Conservation (phyloP, 768 basidiomycete species). For the Artomyces pyxidatus region DNA sequence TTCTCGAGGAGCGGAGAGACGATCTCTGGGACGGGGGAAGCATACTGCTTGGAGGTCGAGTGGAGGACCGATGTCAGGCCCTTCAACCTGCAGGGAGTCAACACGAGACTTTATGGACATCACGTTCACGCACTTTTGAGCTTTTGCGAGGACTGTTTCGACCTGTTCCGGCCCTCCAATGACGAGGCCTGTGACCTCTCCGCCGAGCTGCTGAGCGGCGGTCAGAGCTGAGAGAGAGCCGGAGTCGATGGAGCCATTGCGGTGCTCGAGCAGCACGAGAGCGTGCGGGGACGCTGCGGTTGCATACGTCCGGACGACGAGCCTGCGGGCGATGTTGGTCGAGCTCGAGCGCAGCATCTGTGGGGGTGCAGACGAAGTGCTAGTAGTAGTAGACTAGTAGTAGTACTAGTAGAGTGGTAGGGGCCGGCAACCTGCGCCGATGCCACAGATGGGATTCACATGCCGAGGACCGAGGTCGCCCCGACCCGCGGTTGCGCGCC, state of each 20-base stretch:
- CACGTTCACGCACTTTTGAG: slow-evolving; percentile 56
- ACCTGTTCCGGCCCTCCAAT: slow-evolving; percentile 66
- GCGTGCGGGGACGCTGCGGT: slow-evolving; percentile 58
- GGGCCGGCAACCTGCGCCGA: no score
- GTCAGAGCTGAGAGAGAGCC: slow-evolving; percentile 86
- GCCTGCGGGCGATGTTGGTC: not conserved
- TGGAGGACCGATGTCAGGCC: slow-evolving; percentile 63
- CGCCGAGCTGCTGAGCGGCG: slow-evolving; percentile 81
- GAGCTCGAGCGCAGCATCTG: slow-evolving; percentile 6
- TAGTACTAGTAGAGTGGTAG: no score
- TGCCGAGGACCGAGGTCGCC: no score
- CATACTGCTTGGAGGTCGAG: slow-evolving; percentile 62
- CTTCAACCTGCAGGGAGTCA: slow-evolving; percentile 40
- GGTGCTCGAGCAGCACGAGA: slow-evolving; percentile 87
- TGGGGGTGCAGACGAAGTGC: no score
- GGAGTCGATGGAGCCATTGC: slow-evolving; percentile 71
- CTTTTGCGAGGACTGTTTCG: slow-evolving; percentile 56
- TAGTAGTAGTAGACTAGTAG: no score
- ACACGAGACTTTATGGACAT: not conserved
- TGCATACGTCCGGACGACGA: slow-evolving; percentile 42
- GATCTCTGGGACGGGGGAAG: slow-evolving; percentile 63
- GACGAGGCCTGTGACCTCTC: slow-evolving; percentile 73
- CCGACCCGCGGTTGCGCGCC: not conserved
- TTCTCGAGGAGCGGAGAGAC: slow-evolving; percentile 78
- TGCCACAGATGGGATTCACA: slow-evolving; percentile 1